phyloP scores from a whole-genome alignment of 768 basidiomycete genomes.

The Pleurotus salmoneostramineus region DNA sequence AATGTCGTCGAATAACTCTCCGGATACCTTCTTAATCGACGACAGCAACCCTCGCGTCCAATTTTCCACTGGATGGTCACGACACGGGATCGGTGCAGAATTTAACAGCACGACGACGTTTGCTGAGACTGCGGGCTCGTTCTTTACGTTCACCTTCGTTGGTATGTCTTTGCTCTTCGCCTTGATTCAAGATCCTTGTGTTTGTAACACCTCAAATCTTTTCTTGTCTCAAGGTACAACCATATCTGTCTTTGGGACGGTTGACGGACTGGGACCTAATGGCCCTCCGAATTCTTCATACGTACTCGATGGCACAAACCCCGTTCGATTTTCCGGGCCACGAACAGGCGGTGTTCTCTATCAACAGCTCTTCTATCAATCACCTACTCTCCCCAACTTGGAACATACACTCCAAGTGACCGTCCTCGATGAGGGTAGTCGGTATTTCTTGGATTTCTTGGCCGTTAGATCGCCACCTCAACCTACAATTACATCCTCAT shows the following conservation, averaged over 20 bases:
- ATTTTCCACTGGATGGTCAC: not conserved
- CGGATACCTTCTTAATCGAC: not conserved
- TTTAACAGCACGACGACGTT: not conserved
- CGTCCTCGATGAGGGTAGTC: not conserved
- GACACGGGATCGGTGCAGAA: not conserved
- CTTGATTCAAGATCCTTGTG: not conserved
- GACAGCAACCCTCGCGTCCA: not conserved
- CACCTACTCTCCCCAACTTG: not conserved
- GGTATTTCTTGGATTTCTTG: not conserved
- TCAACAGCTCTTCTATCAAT: constrained; percentile 7
- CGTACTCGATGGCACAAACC: not conserved
- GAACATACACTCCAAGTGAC: not conserved
- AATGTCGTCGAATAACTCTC: not conserved
- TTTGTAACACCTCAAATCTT: not conserved
- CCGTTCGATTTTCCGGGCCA: not conserved
- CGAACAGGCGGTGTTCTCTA: not conserved
- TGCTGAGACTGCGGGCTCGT: not conserved
- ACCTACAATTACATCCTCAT: not conserved
- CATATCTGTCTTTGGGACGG: not conserved
- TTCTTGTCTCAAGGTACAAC: not conserved
- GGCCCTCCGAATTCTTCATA: not conserved
- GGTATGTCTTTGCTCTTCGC: not conserved
- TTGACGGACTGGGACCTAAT: not conserved
- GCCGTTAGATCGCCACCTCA: not conserved
- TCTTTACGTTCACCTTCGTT: not conserved